Evolutionary conservation across 345 rosid genomes (phyloP), one percentile per base, ranked within the genome.

Genomic region (Hevea brasiliensis): DNA sequence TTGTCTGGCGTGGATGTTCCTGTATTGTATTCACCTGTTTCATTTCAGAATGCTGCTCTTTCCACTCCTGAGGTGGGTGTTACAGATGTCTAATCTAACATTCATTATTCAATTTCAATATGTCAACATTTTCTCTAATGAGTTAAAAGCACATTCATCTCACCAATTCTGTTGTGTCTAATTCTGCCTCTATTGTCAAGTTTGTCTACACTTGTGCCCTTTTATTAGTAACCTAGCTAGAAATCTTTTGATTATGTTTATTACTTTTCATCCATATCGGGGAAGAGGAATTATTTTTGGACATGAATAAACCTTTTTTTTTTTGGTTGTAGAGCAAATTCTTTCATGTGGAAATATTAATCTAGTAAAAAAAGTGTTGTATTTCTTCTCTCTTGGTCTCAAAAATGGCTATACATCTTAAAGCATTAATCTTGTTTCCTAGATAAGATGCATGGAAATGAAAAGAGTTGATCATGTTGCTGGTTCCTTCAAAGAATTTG

Each of bases 11-110:
- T 71, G 75, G 99, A 96, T 65, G 94, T 93, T 80, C 99, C 97
- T 12, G 63, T 86, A 65, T 64, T 96, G 71, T 93, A 86, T 84
- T 91, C 98, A 53, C 91, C 96, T 20, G 81, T 89, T 44, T 89
- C 91, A 29, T 96, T 90, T 81, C 93, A 81, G 70, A 89, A 90
- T 80, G 90, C 94, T 66, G 86, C 99, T 71, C 63, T 93, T 61
- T 91, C 97, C 72, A 77, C 90, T 65, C 99, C 98, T 0, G 92
- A 91, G 95, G 99, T 88, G 67, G 42, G 88, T 85, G 15, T 17
- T 26, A n/a, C 51, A 21, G 37, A 32, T 32, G 37, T 32, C 37
- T 32, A 32, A 32, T 32, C 37, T 32, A 32, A 32, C 4, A 1
- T 32, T 32, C 4, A 32, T 32, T 4, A 32, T 32, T 32, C 37